Evolutionary conservation across 805 yeast genomes (phyloP), one percentile per base, ranked within the genome.

Genomic region (Ascoidea rubescens): DNA sequence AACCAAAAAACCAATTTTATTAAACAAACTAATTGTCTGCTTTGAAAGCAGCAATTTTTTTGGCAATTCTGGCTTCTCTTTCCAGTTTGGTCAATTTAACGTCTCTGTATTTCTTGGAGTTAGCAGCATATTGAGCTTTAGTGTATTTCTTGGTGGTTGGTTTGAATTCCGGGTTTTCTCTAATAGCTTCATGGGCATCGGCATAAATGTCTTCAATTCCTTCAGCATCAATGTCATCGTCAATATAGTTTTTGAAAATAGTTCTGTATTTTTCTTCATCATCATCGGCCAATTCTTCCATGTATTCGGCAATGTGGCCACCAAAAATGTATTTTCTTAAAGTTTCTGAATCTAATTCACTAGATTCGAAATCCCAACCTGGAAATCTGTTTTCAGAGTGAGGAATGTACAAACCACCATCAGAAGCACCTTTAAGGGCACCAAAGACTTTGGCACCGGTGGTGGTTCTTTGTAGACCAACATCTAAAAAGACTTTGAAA

Each of bases 361-460:
- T 96, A 67, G 84, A 70, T 81, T 93, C 99, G 68, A 91, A 87
- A 76, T 93, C 99, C 95, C 91, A 93, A 79, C 99, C 99, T 77
- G 99, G 99, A 96, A 90, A 93, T 85, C 99, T 90, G 83, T 90
- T 90, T 71, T 96, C 87, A 66, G 96, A 88, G 90, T 93, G 99
- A 65, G 99, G 99, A 71, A 93, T 80, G 90, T 86, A 88, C 69
- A 93, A 80, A 68, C 99, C 99, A 87, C 99, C 99, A 73, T 93
- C 99, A 60, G 98, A 91, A 70, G 99, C 99, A 86, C 99, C 99
- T 85, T 93, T 93, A 70, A 93, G 80, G 71, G 93, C 97, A 87
- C 98, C 99, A 69, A 93, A 93, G 73, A 93, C 82, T 78, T 96
- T 87, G 71, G 98, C 97, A 88, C 99, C 99, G 69, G 98, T 90